These are phyloP conservation scores for Triangularia verruculosa DNA, from an alignment of 2,329 filamentous ascomycete genomes.

Conservation along the genomic window DNA sequence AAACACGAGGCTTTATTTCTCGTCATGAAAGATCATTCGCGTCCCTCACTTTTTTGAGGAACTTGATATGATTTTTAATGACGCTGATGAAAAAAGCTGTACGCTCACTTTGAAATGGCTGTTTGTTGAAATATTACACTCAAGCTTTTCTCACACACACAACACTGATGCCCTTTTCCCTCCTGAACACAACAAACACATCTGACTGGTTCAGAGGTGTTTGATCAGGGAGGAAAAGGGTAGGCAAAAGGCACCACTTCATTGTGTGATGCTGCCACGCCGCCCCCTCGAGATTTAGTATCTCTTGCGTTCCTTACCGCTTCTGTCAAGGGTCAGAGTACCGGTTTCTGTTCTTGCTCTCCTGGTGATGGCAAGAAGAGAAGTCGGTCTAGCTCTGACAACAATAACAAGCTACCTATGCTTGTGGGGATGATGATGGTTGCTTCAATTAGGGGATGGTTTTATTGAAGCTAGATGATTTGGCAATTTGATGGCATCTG, in stretches of 20 bases:
- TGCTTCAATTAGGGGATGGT: slow-evolving; percentile 18
- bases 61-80: background rate
- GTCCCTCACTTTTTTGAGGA: background rate
- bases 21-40: background rate
- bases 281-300: background rate
- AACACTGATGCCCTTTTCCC: background rate
- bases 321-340: background rate
- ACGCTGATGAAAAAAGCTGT: background rate
- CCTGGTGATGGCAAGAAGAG: slow-evolving; percentile 20
- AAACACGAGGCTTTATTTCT: background rate
- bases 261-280: background rate
- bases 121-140: background rate
- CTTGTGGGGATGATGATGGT: slow-evolving; percentile 37
- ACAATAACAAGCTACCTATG: slow-evolving; percentile 28
- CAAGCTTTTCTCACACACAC: background rate
- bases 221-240: background rate
- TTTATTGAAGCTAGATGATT: slow-evolving; percentile 1
- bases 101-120: background rate
- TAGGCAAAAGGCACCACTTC: background rate
- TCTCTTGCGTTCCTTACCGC: background rate
- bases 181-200: background rate
- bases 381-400: slow-evolving; percentile 24
- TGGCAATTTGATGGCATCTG: background rate
- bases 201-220: background rate
- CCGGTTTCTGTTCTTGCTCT: background rate